A percentile compares a stretch with the other conserved stretches of the same genome.
phyloP scores from a whole-genome alignment of 805 yeast species.

The Starmerella vitae region DNA sequence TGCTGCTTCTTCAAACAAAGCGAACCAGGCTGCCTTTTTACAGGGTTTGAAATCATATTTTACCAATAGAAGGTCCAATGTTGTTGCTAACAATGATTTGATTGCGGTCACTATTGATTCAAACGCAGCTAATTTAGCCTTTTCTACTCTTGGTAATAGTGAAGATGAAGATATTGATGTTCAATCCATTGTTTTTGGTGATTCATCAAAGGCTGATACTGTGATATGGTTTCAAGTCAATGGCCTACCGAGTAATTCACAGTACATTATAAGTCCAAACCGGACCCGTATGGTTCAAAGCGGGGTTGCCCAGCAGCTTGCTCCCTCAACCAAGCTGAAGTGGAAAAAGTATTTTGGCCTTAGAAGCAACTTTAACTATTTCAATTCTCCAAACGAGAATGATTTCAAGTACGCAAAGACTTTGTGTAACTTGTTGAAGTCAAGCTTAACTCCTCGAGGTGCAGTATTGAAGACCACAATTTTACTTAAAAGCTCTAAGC shows the following conservation, averaged over 20 bases:
- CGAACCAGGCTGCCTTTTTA: constrained; percentile 47
- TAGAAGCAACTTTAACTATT: constrained; percentile 24
- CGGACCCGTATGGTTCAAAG: constrained; percentile 57
- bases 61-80: constrained; percentile 37
- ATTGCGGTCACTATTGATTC: constrained; percentile 72
- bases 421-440: constrained; percentile 40
- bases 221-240: constrained; percentile 73
- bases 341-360: constrained; percentile 40
- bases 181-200: constrained; percentile 2
- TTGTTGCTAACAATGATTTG: constrained; percentile 51
- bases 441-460: constrained; percentile 29
- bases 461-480: constrained; percentile 45
- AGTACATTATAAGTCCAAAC: constrained; percentile 48
- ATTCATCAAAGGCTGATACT: constrained; percentile 36
- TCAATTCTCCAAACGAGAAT: constrained; percentile 28
- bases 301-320: constrained; percentile 36
- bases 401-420: constrained; percentile 38
- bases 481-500: constrained; percentile 49
- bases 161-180: constrained; percentile 28
- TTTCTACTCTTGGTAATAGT: constrained; percentile 13
- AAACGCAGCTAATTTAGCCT: constrained; percentile 43
- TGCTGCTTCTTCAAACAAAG: constrained; percentile 51
- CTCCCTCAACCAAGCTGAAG: constrained; percentile 23
- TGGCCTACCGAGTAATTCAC: constrained; percentile 12
- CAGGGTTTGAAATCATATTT: constrained; percentile 50